A percentile compares a stretch with the other conserved stretches of the same genome.
These are phyloP conservation scores for Globisporangium carolinianum DNA, from an alignment of 352 stramenopile genomes.

Conservation along the genomic window DNA sequence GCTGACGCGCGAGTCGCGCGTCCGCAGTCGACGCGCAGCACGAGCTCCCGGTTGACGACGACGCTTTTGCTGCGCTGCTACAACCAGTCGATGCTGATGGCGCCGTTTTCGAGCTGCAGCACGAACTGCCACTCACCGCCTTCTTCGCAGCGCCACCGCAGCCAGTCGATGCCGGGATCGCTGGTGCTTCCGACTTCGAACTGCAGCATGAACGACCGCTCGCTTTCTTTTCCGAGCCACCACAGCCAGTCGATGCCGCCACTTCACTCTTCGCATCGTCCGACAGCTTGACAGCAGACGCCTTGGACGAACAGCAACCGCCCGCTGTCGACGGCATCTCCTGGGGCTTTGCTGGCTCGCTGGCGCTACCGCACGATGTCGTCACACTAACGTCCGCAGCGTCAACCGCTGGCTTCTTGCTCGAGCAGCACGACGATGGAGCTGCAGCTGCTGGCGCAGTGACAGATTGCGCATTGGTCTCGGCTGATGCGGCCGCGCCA, in stretches of 20 bases:
- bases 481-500: too few species aligned
- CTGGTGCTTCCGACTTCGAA: too few species aligned
- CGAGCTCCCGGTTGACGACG: not conserved
- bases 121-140: not conserved
- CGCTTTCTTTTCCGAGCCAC: too few species aligned
- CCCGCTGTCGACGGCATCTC: not conserved
- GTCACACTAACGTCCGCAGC: not conserved
- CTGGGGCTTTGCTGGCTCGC: constrained; percentile 6
- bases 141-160: not conserved
- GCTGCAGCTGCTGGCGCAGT: not conserved
- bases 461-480: not conserved
- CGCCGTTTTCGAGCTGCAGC: not conserved
- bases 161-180: not conserved
- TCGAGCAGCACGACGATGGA: constrained; percentile 3
- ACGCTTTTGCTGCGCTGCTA: too few species aligned
- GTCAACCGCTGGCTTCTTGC: not conserved
- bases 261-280: not conserved
- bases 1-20: constrained; percentile 1
- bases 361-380: not conserved
- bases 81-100: not conserved
- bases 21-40: constrained; percentile 1
- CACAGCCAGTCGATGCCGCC: not conserved
- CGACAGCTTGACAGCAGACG: not conserved
- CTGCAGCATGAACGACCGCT: too few species aligned
- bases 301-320: constrained; percentile 15